Evolutionary conservation across 2,329 filamentous ascomycete species (phyloP).

Genomic region (Cladophialophora chaetospira): DNA sequence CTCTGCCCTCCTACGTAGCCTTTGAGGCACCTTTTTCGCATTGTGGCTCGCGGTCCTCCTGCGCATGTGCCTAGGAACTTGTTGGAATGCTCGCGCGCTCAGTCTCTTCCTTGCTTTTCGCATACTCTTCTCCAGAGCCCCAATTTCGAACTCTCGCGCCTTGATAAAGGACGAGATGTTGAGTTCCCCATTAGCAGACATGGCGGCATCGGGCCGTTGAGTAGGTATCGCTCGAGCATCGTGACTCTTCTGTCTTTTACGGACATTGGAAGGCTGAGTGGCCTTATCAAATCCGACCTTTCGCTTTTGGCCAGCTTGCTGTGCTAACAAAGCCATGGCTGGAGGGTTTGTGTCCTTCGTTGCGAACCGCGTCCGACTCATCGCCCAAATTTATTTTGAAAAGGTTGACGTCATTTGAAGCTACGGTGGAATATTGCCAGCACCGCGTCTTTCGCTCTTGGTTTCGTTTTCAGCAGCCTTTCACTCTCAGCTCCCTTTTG

Average conservation of each 20-base stretch:
- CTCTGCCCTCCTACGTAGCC: slow-evolving; percentile 69
- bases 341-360: not conserved
- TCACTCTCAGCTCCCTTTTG: no score
- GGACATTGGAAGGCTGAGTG: slow-evolving; percentile 22
- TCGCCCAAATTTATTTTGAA: not conserved
- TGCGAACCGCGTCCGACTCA: not conserved
- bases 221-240: slow-evolving; percentile 51
- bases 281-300: slow-evolving; percentile 23
- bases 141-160: slow-evolving; percentile 86
- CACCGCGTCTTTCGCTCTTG: not conserved
- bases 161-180: slow-evolving; percentile 82
- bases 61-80: slow-evolving; percentile 80
- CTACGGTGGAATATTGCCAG: not conserved
- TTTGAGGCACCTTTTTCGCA: slow-evolving; percentile 80
- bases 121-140: slow-evolving; percentile 80
- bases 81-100: slow-evolving; percentile 79
- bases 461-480: not conserved
- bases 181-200: slow-evolving; percentile 71
- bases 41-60: slow-evolving; percentile 93
- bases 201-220: slow-evolving; percentile 45
- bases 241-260: slow-evolving; percentile 45
- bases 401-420: not conserved
- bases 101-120: slow-evolving; percentile 66
- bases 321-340: slow-evolving; percentile 12
- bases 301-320: slow-evolving; percentile 28